Evolutionary conservation across 78 protist genomes (phyloP), one percentile per base, ranked within the genome.

Genomic region (Dictyostelium intermedium): DNA sequence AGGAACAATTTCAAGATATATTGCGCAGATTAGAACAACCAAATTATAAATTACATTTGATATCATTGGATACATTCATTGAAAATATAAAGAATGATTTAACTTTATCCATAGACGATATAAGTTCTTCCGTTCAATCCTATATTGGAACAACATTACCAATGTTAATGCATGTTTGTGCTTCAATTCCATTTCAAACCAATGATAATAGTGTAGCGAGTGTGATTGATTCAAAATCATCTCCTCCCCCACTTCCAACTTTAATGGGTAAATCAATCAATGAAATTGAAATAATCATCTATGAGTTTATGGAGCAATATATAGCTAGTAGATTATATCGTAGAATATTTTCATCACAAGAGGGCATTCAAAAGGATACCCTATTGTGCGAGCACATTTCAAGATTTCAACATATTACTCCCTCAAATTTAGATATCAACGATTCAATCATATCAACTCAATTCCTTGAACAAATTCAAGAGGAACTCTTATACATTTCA

Each of bases 391-490:
- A 89, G 27, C 94, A 89, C 34, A 89, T 89, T 3, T 47, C 79
- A 10, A 47, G 50, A 9, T 89, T 89, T 50, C 94, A 89, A 80
- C 56, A 63, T 66, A 89, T 89, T 32, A 89, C 82, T 0, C 87
- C 87, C 23, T 60, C 94, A n/a, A 78, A 89, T 35, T n/a, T 89
- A 1, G 94, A 89, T 50, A 78, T 89, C 35, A 83, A 89, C 30
- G 79, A 89, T 5, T 9, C 18, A 30, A 16, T 89, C 30, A 78
- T 80, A 1, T 69, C 85, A 10, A 53, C 82, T n/a, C 87, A 89
- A 69, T 60, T 41, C 25, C 53, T 89, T 8, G 94, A 89, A 80
- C 94, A 89, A 50, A 89, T 89, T 8, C 94, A 89, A 80, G 94
- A 89, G 53, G 86, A 89, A 45, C 50, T 89, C 34, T 37, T 89